These are phyloP conservation scores for Fibroporia radiculosa DNA, from an alignment of 768 basidiomycete species.

Conservation along the genomic window DNA sequence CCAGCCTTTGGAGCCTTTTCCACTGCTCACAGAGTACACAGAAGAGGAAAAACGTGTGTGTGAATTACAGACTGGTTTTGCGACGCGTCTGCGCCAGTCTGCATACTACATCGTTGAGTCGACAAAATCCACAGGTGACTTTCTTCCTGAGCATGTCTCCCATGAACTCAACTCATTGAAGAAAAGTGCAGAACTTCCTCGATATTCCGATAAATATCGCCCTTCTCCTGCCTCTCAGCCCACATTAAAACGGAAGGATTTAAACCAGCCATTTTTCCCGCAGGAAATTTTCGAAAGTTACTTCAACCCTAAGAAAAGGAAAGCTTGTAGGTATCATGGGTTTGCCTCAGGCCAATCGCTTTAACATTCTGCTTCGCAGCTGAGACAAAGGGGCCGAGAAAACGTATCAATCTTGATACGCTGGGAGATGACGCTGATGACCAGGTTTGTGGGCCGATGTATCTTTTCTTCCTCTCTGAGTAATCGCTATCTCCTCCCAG, in stretches of 20 bases:
- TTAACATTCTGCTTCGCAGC: conserved; percentile 5
- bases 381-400: conserved; percentile 28
- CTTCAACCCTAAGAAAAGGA: conserved; percentile 68
- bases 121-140: conserved; percentile 52
- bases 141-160: background rate
- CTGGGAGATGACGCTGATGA: conserved; percentile 61
- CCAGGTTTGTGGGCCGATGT: conserved; percentile 25
- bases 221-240: conserved; percentile 54
- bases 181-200: conserved; percentile 50
- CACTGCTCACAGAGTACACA: conserved; percentile 59
- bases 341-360: background rate
- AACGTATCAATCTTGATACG: conserved; percentile 57
- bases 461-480: background rate
- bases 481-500: conserved; percentile 23
- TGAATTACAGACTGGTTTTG: conserved; percentile 60
- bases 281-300: conserved; percentile 67
- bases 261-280: conserved; percentile 76
- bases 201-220: conserved; percentile 81
- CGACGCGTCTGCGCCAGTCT: conserved; percentile 56
- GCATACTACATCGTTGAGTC: conserved; percentile 70
- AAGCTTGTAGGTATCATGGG: conserved; percentile 9
- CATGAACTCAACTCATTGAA: background rate
- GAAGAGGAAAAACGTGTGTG: conserved; percentile 59
- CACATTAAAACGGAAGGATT: conserved; percentile 57
- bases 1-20: conserved; percentile 63